These are phyloP conservation scores for Chrysopogon serrulatus DNA, from an alignment of 176 grass and related monocot genomes.

Conservation along the genomic window DNA sequence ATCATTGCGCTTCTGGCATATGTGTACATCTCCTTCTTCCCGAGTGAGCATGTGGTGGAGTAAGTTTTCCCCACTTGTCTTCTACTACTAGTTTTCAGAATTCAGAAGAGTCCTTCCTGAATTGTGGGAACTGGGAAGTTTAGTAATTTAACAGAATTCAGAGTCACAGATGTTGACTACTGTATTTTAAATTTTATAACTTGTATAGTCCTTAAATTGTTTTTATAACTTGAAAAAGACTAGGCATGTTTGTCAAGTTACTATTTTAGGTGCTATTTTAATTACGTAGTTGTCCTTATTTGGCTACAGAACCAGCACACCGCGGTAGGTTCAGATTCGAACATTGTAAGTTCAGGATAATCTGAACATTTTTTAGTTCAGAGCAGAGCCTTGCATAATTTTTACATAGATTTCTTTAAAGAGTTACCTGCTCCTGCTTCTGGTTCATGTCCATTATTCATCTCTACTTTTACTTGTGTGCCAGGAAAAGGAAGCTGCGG, in stretches of 20 bases:
- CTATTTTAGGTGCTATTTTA: neutral
- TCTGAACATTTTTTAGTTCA: neutral
- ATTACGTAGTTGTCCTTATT: neutral
- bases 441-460: neutral
- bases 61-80: slow-evolving; percentile 23
- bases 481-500: slow-evolving; percentile 64
- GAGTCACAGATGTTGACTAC: neutral
- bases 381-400: neutral
- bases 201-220: neutral
- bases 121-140: neutral
- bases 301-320: neutral
- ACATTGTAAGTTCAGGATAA: neutral
- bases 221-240: neutral
- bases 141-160: neutral
- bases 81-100: neutral
- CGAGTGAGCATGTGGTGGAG: slow-evolving; percentile 44
- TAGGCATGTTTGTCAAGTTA: neutral
- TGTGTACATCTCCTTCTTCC: slow-evolving; percentile 65
- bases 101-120: neutral
- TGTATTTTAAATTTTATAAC: too few species aligned
- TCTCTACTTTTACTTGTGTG: neutral
- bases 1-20: slow-evolving; percentile 64
- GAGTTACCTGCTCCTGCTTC: neutral
- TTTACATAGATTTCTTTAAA: neutral
- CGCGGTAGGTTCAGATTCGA: neutral